These are phyloP conservation scores for Kwoniella sp. DNA, from an alignment of 768 basidiomycete species.

Conservation along the genomic window DNA sequence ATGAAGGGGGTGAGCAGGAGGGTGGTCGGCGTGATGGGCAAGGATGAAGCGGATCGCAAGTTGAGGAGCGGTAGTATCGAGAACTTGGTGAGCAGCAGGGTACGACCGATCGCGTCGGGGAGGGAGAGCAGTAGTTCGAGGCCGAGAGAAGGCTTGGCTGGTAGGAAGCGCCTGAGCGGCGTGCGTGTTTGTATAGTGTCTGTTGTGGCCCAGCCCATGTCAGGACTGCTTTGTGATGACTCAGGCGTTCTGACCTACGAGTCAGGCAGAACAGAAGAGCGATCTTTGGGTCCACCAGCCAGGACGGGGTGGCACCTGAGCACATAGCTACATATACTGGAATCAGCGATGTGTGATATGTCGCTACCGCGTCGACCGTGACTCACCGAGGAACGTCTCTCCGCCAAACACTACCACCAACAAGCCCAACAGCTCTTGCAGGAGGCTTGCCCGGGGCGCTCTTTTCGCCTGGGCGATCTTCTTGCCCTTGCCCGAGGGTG, in stretches of 20 bases:
- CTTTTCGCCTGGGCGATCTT: constrained; percentile 8
- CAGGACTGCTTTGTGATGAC: background rate
- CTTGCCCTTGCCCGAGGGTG: constrained; percentile 2
- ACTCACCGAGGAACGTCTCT: constrained; percentile 46
- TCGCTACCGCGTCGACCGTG: background rate
- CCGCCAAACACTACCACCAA: constrained; percentile 46
- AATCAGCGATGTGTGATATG: too few relatives aligned
- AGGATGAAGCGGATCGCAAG: constrained; percentile 58
- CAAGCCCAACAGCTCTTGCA: constrained; percentile 44
- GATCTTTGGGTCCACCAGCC: constrained; percentile 68
- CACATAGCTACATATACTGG: constrained; percentile 28
- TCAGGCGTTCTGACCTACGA: constrained; percentile 53
- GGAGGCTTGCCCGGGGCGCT: constrained; percentile 15
- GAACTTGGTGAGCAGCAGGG: constrained; percentile 70
- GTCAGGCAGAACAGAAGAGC: constrained; percentile 61
- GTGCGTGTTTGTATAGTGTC: constrained; percentile 44
- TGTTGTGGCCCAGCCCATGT: constrained; percentile 3
- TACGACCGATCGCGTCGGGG: constrained; percentile 73
- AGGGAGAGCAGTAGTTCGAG: constrained; percentile 70
- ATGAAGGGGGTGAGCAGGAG: constrained; percentile 76
- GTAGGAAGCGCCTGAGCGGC: constrained; percentile 59
- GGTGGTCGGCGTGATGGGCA: constrained; percentile 69
- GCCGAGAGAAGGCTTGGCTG: constrained; percentile 57
- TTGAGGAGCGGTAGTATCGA: constrained; percentile 62
- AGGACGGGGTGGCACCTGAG: constrained; percentile 60